Percentiles rank a stretch among this genome's conserved stretches.
These are phyloP conservation scores for Pythium scleroteichum DNA, from an alignment of 352 stramenopile genomes.

Conservation along the genomic window DNA sequence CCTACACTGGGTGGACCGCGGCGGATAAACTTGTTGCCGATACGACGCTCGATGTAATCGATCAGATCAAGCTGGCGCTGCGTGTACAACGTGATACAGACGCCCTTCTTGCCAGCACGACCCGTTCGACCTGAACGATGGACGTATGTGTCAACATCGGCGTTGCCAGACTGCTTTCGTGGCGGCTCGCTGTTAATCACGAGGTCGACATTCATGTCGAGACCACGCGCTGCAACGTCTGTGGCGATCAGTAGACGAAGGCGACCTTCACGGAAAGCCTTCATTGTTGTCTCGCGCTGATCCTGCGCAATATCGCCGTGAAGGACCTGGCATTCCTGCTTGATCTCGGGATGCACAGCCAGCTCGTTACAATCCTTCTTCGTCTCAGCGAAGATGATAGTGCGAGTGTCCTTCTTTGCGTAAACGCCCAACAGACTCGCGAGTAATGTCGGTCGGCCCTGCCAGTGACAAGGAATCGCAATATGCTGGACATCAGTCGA, in stretches of 20 bases:
- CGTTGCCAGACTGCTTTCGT: conserved; percentile 75
- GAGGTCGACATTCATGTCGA: conserved; percentile 97
- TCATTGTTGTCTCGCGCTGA: conserved; percentile 97
- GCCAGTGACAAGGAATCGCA: conserved; percentile 92
- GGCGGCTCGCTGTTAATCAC: conserved; percentile 96
- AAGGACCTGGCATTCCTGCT: conserved; percentile 88
- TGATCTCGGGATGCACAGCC: conserved; percentile 85
- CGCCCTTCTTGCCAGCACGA: conserved; percentile 94
- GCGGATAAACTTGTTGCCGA: conserved; percentile 91
- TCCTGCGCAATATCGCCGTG: conserved; percentile 97
- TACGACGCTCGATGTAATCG: conserved; percentile 83
- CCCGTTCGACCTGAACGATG: conserved; percentile 97
- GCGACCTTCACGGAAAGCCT: conserved; percentile 94
- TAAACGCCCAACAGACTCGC: conserved; percentile 82
- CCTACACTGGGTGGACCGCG: conserved; percentile 68
- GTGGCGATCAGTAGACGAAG: conserved; percentile 96
- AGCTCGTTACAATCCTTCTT: conserved; percentile 96
- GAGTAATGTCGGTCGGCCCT: conserved; percentile 74
- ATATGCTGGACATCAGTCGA: conserved; percentile 93
- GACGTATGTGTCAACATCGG: conserved; percentile 97
- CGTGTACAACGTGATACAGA: conserved; percentile 97
- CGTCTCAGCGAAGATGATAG: conserved; percentile 94
- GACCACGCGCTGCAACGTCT: conserved; percentile 95
- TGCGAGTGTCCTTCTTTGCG: conserved; percentile 86
- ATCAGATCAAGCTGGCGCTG: conserved; percentile 75